Base-by-base conservation (phyloP, 2,329 filamentous ascomycete species). In the Trichoderma harzianum region DNA sequence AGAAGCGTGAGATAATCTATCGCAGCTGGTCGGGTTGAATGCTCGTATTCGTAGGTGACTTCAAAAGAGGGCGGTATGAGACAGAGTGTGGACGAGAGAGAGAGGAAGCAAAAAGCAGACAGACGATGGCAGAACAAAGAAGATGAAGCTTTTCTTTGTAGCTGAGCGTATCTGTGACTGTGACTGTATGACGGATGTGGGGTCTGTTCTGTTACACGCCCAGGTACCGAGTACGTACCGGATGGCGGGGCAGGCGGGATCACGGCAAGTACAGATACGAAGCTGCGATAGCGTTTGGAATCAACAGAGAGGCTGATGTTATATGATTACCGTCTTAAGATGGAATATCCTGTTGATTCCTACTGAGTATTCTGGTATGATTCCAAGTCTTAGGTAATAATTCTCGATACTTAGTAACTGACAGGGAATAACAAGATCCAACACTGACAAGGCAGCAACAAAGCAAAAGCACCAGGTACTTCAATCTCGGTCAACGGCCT, bases 101-200 rank as follows among this genome's bases (percentile, higher is more conserved):
- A 11, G 14, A 39, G 28, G 10, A 58, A 58, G 8, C 10, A 21
- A 58, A 30, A 12, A n/a, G n/a, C 18, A 34, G 26, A 39, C 26
- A 57, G 47, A 18, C 14, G n/a, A 30, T 55, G 16, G 14, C 16
- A n/a, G 63, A 12, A 51, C 10, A 26, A 39, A 32, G 26, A n/a
- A 30, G 43, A 24, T 36, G 18, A 36, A 66, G 11, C 28, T 47
- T 16, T 63, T 11, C 36, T 11, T 61, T 18, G 36, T 39, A n/a
- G 36, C 28, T 30, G 39, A 21, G 43, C 11, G 47, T n/a, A n/a
- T 11, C 30, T 68, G 53, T 68, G 53, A 60, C 53, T 43, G 18
- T 39, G 34, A 43, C 51, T 5, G 34, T 43, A 68, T 68, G 65
- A 68, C 65, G 65, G 65, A 68, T 68, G 65, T 68, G 65, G 65